phyloP scores from a whole-genome alignment of 768 basidiomycete genomes.

The Polyporus arcularius region DNA sequence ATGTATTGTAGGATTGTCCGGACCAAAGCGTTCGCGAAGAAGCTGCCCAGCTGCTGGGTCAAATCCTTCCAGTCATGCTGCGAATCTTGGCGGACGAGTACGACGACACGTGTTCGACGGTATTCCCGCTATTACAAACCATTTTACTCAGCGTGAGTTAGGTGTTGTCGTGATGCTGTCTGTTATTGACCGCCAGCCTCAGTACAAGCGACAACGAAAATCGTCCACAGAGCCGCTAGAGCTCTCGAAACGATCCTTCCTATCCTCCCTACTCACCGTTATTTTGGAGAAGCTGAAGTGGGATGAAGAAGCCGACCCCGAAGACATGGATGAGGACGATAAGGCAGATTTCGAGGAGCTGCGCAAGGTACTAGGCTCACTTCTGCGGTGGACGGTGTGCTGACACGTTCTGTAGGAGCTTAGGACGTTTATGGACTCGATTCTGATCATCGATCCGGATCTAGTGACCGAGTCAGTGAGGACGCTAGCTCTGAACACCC shows the following conservation, averaged over 20 bases:
- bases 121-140: constrained; percentile 78
- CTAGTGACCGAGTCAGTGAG: constrained; percentile 81
- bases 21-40: constrained; percentile 63
- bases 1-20: constrained; percentile 51
- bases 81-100: constrained; percentile 89
- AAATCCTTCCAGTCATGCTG: constrained; percentile 79
- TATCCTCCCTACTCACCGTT: constrained; percentile 74
- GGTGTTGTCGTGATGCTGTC: neutral
- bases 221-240: constrained; percentile 62
- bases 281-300: constrained; percentile 89
- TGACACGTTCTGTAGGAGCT: constrained; percentile 60
- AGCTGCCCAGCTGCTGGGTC: constrained; percentile 61
- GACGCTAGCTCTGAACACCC: constrained; percentile 70
- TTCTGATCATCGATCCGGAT: constrained; percentile 81
- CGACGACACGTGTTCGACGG: constrained; percentile 84
- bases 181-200: neutral
- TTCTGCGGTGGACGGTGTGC: neutral
- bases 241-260: constrained; percentile 70
- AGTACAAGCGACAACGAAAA: constrained; percentile 83
- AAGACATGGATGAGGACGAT: constrained; percentile 89
- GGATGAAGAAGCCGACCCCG: constrained; percentile 76
- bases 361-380: constrained; percentile 62
- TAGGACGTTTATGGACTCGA: constrained; percentile 82
- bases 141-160: constrained; percentile 71
- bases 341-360: constrained; percentile 78